phyloP scores from a whole-genome alignment of 2,329 filamentous ascomycete species.

The Fusarium coicis region DNA sequence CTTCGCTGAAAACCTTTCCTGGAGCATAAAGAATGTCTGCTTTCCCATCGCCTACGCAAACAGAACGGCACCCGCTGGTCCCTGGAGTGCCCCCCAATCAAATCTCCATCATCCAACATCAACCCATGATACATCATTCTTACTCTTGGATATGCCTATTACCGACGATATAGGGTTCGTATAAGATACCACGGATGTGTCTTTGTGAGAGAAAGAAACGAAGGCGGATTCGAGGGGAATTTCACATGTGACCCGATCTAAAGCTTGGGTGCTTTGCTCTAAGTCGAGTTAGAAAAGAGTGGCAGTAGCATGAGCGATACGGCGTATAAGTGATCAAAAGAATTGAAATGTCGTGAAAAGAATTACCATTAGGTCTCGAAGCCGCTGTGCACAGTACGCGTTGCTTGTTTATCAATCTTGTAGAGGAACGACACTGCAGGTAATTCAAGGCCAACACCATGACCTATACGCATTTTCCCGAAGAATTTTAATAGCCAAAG shows the following conservation, averaged over 20 bases:
- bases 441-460: no score
- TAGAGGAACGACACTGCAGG: no score
- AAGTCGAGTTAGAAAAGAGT: background rate
- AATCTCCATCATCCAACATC: background rate
- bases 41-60: no score
- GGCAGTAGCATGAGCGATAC: accelerated
- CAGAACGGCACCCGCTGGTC: no score
- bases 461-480: accelerated
- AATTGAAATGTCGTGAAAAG: accelerated
- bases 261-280: accelerated
- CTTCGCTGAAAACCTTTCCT: accelerated
- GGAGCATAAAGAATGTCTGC: background rate
- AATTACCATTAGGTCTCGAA: background rate
- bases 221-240: background rate
- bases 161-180: accelerated
- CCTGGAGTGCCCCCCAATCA: no score
- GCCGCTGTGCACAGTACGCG: background rate
- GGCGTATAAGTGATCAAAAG: accelerated
- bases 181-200: accelerated
- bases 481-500: background rate
- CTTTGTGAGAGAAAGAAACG: accelerated
- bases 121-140: accelerated
- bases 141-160: accelerated
- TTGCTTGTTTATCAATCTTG: background rate
- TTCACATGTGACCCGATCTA: accelerated